These are phyloP conservation scores for Epichloe scottii DNA, from an alignment of 2,329 filamentous ascomycete species.

Conservation along the genomic window DNA sequence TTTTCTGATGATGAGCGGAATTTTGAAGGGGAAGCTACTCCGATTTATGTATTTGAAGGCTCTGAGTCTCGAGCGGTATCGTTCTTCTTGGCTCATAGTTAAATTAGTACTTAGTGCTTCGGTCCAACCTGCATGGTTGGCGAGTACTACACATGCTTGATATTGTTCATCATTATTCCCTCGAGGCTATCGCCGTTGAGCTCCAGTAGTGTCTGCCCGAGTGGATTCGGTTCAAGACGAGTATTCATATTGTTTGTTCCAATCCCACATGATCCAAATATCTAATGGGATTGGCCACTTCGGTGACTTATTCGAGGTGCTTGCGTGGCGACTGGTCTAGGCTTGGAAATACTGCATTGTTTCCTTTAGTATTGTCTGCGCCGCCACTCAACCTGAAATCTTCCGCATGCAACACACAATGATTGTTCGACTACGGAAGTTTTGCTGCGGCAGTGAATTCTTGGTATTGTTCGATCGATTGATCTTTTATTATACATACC, in stretches of 20 bases:
- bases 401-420: background rate
- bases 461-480: too few relatives aligned
- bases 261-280: background rate
- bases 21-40: background rate
- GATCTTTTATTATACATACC: too few relatives aligned
- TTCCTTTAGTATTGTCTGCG: slow-evolving; percentile 13
- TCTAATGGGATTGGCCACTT: background rate
- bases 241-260: background rate
- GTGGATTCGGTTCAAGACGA: background rate
- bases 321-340: background rate
- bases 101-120: background rate
- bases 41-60: background rate
- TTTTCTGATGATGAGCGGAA: background rate
- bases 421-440: background rate
- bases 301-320: background rate
- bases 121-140: background rate
- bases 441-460: too few relatives aligned
- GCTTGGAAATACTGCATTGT: background rate
- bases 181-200: background rate
- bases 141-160: background rate
- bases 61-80: background rate
- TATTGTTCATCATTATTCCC: slow-evolving; percentile 2
- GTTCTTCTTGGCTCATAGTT: background rate
- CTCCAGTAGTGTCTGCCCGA: background rate
- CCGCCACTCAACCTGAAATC: background rate